Base-by-base conservation (phyloP, 306 rosid species). In the Cyamopsis tetragonoloba region DNA sequence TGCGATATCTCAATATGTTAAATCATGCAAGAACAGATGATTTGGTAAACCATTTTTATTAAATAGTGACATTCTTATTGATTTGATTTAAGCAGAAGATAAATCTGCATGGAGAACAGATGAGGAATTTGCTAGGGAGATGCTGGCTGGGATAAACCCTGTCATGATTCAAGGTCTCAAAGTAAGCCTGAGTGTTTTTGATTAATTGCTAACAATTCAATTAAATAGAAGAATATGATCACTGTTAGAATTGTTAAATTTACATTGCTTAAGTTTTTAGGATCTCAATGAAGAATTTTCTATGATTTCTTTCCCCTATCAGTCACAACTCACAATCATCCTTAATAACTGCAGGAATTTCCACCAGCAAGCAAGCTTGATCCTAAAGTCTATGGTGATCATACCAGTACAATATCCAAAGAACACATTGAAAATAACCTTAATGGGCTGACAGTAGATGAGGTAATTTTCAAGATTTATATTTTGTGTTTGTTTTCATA, bases 101-200 rank as follows among this genome's bases (percentile, higher is more conserved):
- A 77, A 72, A 70, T 56, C 62, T 19, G 91, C 92, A 31, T 92
- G 96, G 96, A 81, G 79, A 22, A 85, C 95, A 0, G 98, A 91
- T 42, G 95, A 91, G 68, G 96, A 91, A 61, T 92, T 92, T 78
- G 83, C 92, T 4, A 85, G 95, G 83, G 95, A 92, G 81, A 85
- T 89, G 95, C 70, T 92, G 63, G 98, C 98, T 5, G 96, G 98
- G 51, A 48, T 79, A 31, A 85, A 89, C 75, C 98, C 96, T 18
- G 79, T 87, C 48, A 7, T 65, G 53, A 85, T 92, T 22, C 34
- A 50, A 12, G 18, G 90, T 54, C 96, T 92, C 38, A 46, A 80
- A 51, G 98, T 89, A 89, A 80, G 79, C 44, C 47, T 39, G 37
- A 38, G 62, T 43, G 58, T 17, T 76, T 31, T 15, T 20, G 13